phyloP scores from a whole-genome alignment of 768 basidiomycete genomes.

The Hypholoma fasciculare region DNA sequence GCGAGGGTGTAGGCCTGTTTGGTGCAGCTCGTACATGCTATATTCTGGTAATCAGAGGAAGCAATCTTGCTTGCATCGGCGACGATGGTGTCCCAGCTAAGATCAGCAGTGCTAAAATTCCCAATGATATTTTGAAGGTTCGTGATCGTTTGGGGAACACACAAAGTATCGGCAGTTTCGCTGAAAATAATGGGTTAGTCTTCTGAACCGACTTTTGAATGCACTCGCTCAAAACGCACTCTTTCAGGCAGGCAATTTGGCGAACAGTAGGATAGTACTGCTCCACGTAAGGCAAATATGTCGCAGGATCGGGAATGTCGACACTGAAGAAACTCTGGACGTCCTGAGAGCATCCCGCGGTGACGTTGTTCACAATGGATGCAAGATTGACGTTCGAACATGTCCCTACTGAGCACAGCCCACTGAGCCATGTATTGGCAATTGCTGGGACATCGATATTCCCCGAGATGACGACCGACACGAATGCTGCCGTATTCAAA shows the following conservation, averaged over 20 bases:
- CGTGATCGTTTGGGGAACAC: slow-evolving; percentile 50
- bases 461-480: slow-evolving; percentile 18
- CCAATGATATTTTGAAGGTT: slow-evolving; percentile 43
- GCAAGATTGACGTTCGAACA: slow-evolving; percentile 64
- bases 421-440: slow-evolving; percentile 58
- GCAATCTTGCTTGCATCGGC: slow-evolving; percentile 24
- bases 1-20: slow-evolving; percentile 43
- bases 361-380: slow-evolving; percentile 49
- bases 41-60: slow-evolving; percentile 26
- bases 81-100: slow-evolving; percentile 20
- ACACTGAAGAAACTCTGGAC: slow-evolving; percentile 23
- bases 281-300: slow-evolving; percentile 30
- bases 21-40: slow-evolving; percentile 46
- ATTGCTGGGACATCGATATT: slow-evolving; percentile 43
- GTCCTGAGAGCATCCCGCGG: slow-evolving; percentile 41
- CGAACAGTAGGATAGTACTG: slow-evolving; percentile 47
- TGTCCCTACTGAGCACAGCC: slow-evolving; percentile 45
- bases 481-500: slow-evolving; percentile 35
- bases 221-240: slow-evolving; percentile 35
- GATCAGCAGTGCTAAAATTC: slow-evolving; percentile 23
- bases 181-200: slow-evolving; percentile 10
- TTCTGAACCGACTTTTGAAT: slow-evolving; percentile 15
- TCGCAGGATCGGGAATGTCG: slow-evolving; percentile 12
- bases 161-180: slow-evolving; percentile 36
- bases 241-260: slow-evolving; percentile 51